These are phyloP conservation scores for Candida alai DNA, from an alignment of 805 yeast species.

Conservation along the genomic window DNA sequence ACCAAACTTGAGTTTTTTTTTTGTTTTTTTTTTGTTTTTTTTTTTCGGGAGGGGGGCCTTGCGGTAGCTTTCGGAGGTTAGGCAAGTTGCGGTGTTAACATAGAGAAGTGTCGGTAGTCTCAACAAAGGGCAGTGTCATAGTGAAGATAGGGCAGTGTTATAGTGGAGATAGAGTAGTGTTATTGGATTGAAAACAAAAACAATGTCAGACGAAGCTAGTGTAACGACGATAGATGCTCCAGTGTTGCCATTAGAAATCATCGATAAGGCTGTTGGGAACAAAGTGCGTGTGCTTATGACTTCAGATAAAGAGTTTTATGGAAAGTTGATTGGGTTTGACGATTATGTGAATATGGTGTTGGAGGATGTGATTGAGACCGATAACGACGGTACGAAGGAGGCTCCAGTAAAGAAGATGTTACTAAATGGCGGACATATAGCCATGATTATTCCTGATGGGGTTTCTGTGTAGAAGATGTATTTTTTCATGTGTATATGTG, in stretches of 20 bases:
- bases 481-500: too few relatives aligned
- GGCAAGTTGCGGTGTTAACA: too few relatives aligned
- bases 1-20: too few relatives aligned
- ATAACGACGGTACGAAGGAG: conserved; percentile 40
- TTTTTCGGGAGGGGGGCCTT: too few relatives aligned
- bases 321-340: conserved; percentile 87
- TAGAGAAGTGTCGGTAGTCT: too few relatives aligned
- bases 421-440: conserved; percentile 67
- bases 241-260: conserved; percentile 73
- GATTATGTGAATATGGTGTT: conserved; percentile 91
- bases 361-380: conserved; percentile 68
- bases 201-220: too few relatives aligned
- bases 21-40: too few relatives aligned
- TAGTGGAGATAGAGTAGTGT: too few relatives aligned
- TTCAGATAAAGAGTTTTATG: conserved; percentile 72
- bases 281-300: conserved; percentile 68
- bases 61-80: too few relatives aligned
- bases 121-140: too few relatives aligned
- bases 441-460: conserved; percentile 47
- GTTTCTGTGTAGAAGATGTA: too few relatives aligned
- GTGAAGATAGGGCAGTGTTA: neutral
- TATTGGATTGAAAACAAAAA: too few relatives aligned
- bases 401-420: conserved; percentile 55
- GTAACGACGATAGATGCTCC: conserved; percentile 7
- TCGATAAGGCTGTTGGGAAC: conserved; percentile 83